Conservation (phyloP, 2,329 filamentous ascomycete genomes). For the Microdochium bolleyi region DNA sequence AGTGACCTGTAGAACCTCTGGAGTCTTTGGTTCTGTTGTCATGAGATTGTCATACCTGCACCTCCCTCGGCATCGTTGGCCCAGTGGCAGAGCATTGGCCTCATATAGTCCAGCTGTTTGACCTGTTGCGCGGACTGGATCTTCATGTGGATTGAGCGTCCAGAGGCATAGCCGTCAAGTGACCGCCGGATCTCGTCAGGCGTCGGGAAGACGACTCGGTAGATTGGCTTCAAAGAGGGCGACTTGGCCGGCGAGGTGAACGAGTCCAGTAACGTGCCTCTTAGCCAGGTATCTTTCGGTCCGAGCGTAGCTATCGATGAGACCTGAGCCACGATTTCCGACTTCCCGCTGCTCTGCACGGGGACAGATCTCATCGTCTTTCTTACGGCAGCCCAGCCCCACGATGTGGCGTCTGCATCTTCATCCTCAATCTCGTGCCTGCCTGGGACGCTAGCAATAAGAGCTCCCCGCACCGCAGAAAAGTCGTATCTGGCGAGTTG, state of each 20-base stretch:
- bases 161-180: conserved; percentile 70
- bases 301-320: conserved; percentile 81
- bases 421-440: conserved; percentile 41
- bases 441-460: conserved; percentile 75
- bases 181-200: conserved; percentile 68
- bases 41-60: conserved; percentile 13
- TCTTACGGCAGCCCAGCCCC: conserved; percentile 67
- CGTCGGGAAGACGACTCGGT: conserved; percentile 75
- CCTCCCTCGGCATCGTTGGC: conserved; percentile 45
- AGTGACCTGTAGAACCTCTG: too few relatives aligned
- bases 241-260: conserved; percentile 13
- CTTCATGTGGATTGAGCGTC: conserved; percentile 76
- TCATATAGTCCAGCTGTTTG: conserved; percentile 67
- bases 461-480: conserved; percentile 54
- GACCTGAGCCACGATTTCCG: conserved; percentile 55
- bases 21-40: too few relatives aligned
- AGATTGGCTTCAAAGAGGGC: conserved; percentile 31
- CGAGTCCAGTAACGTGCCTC: conserved; percentile 49
- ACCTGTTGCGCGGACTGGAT: conserved; percentile 60
- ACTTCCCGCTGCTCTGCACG: conserved; percentile 21
- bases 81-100: conserved; percentile 69
- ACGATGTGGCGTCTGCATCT: conserved; percentile 43
- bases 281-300: conserved; percentile 63
- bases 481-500: conserved; percentile 62
- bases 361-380: conserved; percentile 50